Evolutionary conservation across 2,329 filamentous ascomycete species (phyloP).

Genomic region (Podosphaera fusca): DNA sequence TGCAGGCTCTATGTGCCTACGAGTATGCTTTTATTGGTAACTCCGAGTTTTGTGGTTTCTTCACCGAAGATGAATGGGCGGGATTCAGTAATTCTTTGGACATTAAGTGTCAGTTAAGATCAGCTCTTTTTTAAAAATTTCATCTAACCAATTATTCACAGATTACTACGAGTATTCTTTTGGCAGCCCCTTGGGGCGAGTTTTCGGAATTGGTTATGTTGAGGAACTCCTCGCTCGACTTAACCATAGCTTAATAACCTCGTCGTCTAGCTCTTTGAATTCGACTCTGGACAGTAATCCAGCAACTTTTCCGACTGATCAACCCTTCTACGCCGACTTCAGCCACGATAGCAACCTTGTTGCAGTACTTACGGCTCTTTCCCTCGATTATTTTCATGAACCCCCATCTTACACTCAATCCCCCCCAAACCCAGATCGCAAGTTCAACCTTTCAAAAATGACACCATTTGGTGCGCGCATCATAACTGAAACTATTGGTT

Average conservation of each 20-base stretch:
- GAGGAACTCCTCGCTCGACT: constrained; percentile 69
- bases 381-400: constrained; percentile 29
- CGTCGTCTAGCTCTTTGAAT: constrained; percentile 51
- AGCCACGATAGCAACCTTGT: constrained; percentile 75
- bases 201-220: constrained; percentile 63
- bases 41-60: constrained; percentile 28
- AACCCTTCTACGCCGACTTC: constrained; percentile 60
- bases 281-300: constrained; percentile 44
- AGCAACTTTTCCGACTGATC: constrained; percentile 46
- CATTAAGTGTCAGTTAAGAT: constrained; percentile 21
- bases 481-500: constrained; percentile 31
- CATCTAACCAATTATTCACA: neutral
- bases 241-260: constrained; percentile 39
- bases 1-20: constrained; percentile 30
- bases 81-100: constrained; percentile 30
- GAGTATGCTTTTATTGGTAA: constrained; percentile 26
- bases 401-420: constrained; percentile 20
- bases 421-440: constrained; percentile 21
- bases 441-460: constrained; percentile 26
- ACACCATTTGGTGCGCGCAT: constrained; percentile 32
- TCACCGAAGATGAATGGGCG: constrained; percentile 30
- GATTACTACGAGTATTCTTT: constrained; percentile 44
- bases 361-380: constrained; percentile 32
- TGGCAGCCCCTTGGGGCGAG: constrained; percentile 61
- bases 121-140: neutral